Conservation (phyloP, 805 yeast species). For the Debaryomyces prosopidis region DNA sequence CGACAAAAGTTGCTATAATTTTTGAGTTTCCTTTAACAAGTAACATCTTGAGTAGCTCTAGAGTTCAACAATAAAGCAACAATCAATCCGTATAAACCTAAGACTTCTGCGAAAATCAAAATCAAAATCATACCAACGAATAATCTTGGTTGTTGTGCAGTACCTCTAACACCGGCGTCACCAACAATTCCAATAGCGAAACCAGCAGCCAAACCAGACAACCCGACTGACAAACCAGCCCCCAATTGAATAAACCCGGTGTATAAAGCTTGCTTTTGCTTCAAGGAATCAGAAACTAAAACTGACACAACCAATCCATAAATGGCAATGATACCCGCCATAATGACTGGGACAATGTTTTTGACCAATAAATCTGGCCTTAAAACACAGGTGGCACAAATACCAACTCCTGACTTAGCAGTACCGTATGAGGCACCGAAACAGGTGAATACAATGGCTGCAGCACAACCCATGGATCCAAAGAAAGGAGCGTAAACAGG, state of each 20-base stretch:
- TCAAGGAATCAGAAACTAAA: conserved; percentile 84
- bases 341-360: conserved; percentile 94
- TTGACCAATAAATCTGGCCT: conserved; percentile 95
- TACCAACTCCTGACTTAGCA: conserved; percentile 99
- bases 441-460: conserved; percentile 97
- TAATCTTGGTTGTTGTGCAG: conserved; percentile 96
- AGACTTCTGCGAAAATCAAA: conserved; percentile 97
- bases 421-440: conserved; percentile 99
- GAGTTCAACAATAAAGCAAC: conserved; percentile 97
- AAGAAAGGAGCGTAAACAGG: conserved; percentile 93
- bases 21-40: conserved; percentile 51
- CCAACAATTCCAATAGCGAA: conserved; percentile 99
- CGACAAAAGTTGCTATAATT: not conserved
- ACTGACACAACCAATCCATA: conserved; percentile 97
- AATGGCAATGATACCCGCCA: conserved; percentile 99
- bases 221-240: conserved; percentile 96
- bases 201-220: conserved; percentile 97
- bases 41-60: conserved; percentile 90
- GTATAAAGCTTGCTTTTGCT: conserved; percentile 89
- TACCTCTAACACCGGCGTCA: conserved; percentile 99
- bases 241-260: conserved; percentile 98
- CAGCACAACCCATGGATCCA: conserved; percentile 99
- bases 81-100: conserved; percentile 97
- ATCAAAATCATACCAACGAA: conserved; percentile 98
- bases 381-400: conserved; percentile 95